phyloP scores from a whole-genome alignment of 768 basidiomycete genomes.

The Xanthoconium stramineum region DNA sequence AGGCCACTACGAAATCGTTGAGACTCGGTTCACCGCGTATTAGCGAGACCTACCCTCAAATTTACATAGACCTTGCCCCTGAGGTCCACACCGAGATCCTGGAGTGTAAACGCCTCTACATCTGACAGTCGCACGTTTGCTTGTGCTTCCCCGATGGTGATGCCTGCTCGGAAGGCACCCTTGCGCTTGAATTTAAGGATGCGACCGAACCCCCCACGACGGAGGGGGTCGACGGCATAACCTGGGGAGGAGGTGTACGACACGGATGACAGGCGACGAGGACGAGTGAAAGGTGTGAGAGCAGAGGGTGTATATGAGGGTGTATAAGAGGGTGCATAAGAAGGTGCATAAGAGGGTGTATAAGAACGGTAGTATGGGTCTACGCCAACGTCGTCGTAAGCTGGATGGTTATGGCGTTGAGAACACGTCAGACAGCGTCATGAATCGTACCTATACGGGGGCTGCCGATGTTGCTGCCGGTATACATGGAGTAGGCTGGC shows the following conservation, averaged over 20 bases:
- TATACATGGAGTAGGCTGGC: slow-evolving; percentile 47
- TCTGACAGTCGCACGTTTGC: slow-evolving; percentile 58
- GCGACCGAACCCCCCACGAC: slow-evolving; percentile 41
- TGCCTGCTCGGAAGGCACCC: slow-evolving; percentile 60
- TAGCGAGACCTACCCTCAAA: slow-evolving; percentile 47
- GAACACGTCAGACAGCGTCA: neutral
- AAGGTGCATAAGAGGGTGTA: too few relatives aligned
- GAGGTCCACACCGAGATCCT: slow-evolving; percentile 63
- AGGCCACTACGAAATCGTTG: slow-evolving; percentile 49
- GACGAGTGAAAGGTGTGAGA: slow-evolving; percentile 10
- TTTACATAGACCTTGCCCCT: slow-evolving; percentile 59
- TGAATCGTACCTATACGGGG: slow-evolving; percentile 41
- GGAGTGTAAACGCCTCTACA: slow-evolving; percentile 57
- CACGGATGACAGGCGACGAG: slow-evolving; percentile 39
- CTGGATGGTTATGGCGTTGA: slow-evolving; percentile 25
- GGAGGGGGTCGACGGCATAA: slow-evolving; percentile 42
- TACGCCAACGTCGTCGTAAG: slow-evolving; percentile 54
- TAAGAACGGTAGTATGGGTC: slow-evolving; percentile 46
- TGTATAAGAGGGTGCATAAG: too few relatives aligned
- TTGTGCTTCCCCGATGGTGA: slow-evolving; percentile 68
- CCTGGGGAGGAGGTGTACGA: slow-evolving; percentile 37
- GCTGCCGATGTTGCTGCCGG: slow-evolving; percentile 35
- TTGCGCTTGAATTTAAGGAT: slow-evolving; percentile 74
- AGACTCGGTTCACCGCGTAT: neutral
- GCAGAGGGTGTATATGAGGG: too few relatives aligned